Evolutionary conservation across 2,329 filamentous ascomycete genomes (phyloP), one percentile per base, ranked within the genome.

Genomic region (Exophiala phaeomuriformis): DNA sequence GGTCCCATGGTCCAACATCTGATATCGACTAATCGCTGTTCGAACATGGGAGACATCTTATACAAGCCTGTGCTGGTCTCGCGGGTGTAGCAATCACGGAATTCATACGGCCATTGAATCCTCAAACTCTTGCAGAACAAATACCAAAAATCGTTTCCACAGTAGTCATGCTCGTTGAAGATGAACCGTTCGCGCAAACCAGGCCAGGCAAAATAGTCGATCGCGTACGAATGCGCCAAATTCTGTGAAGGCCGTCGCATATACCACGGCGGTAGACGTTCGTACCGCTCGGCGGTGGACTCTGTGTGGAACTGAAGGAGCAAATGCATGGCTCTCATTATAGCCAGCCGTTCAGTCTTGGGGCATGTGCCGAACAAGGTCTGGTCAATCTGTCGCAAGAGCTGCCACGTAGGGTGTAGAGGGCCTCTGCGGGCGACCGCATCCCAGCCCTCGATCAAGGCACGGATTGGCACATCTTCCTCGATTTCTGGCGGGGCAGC

Each of bases 181-280:
- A 63, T 57, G 36, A 61, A 63, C 19, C 57, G 59, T 43, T 63
- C 59, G 12, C 61, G 55, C 2, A 63, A n/a, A 19, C 61, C 61
- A 9, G 61, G 61, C 61, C 59, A 63, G 32, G 59, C 55, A 37
- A 61, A 60, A 44, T 52, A 63, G 44, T 63, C 59, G 19, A 59
- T 61, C 1, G 59, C 61, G 36, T 63, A 63, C 3, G 59, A 56
- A 49, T 63, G 59, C 4, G 59, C 56, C 19, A 63, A 55, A 8
- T 53, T 47, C 45, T 63, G 59, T 10, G 56, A 56, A 3, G 59
- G 56, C 4, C 59, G 57, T 9, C 56, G 53, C 45, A 57, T 52
- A 43, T 60, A 63, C 55, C 59, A 63, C 2, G 60, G 49, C 5
- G 61, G 61, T 12, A 63, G 50, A 30, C 56, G 56, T 9, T 48